Evolutionary conservation across 31 red algal species (phyloP).

Genomic region (Odonthalia washingtoniensis): DNA sequence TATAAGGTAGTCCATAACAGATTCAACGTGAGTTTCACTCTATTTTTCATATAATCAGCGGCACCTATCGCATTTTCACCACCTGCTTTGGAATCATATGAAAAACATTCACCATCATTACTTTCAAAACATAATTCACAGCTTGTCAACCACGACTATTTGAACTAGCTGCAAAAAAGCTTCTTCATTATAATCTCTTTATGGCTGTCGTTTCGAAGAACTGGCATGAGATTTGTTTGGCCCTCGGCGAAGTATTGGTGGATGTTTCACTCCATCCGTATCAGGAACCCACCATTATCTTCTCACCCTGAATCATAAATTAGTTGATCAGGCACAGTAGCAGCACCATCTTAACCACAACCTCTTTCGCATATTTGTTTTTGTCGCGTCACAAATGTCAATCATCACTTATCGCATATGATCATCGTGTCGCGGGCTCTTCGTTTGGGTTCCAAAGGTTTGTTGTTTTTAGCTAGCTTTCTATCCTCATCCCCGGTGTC

Average conservation of each 20-base stretch:
- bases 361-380: background rate
- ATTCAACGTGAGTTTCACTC: constrained; percentile 47
- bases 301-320: constrained; percentile 63
- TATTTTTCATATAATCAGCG: constrained; percentile 43
- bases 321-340: background rate
- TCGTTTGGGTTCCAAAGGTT: no score
- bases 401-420: no score
- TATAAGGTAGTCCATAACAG: constrained; percentile 63
- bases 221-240: constrained; percentile 7
- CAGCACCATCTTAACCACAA: constrained; percentile 31
- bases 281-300: constrained; percentile 62
- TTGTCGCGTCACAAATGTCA: no score
- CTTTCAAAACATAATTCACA: constrained; percentile 81
- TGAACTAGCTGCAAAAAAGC: constrained; percentile 44
- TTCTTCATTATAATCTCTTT: constrained; percentile 40
- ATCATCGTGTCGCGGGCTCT: no score
- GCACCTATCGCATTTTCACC: constrained; percentile 22
- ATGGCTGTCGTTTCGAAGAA: constrained; percentile 49
- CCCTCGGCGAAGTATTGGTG: background rate
- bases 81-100: constrained; percentile 47
- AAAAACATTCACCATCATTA: constrained; percentile 57
- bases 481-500: no score
- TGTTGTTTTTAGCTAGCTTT: no score
- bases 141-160: constrained; percentile 56
- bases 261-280: constrained; percentile 39